phyloP scores from a whole-genome alignment of 352 stramenopile genomes.

The Globisporangium alternatum region DNA sequence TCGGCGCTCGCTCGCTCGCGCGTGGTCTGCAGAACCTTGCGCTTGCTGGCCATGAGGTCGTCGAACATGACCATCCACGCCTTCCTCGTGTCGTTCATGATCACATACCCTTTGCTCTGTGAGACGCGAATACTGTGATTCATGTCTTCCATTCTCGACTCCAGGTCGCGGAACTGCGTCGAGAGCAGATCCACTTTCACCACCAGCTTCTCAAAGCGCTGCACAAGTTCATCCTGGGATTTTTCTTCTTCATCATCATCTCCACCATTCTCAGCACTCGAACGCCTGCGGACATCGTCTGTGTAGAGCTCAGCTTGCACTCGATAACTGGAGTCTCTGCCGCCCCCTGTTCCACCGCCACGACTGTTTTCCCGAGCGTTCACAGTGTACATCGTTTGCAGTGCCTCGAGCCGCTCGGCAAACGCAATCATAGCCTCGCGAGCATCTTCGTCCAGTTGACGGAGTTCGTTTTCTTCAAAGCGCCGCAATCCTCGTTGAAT shows the following conservation, averaged over 20 bases:
- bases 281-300: neutral
- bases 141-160: conserved; percentile 32
- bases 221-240: conserved; percentile 9
- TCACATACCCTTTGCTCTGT: conserved; percentile 30
- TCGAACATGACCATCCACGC: conserved; percentile 28
- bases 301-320: conserved; percentile 8
- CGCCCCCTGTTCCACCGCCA: neutral
- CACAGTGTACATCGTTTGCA: conserved; percentile 12
- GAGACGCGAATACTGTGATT: conserved; percentile 24
- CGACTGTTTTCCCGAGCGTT: conserved; percentile 23
- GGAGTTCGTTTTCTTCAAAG: conserved; percentile 32
- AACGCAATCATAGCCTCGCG: conserved; percentile 3
- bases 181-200: conserved; percentile 26
- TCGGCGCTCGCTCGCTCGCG: conserved; percentile 17
- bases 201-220: conserved; percentile 21
- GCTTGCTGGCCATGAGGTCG: conserved; percentile 26
- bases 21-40: conserved; percentile 15
- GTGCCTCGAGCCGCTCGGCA: conserved; percentile 3
- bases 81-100: conserved; percentile 38
- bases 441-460: conserved; percentile 14
- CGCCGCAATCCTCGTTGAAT: conserved; percentile 20
- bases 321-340: neutral
- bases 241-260: neutral
- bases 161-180: conserved; percentile 21
- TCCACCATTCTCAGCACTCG: neutral